Base-by-base conservation (phyloP, 2,329 filamentous ascomycete species). In the Phaeosphaeria sp. region DNA sequence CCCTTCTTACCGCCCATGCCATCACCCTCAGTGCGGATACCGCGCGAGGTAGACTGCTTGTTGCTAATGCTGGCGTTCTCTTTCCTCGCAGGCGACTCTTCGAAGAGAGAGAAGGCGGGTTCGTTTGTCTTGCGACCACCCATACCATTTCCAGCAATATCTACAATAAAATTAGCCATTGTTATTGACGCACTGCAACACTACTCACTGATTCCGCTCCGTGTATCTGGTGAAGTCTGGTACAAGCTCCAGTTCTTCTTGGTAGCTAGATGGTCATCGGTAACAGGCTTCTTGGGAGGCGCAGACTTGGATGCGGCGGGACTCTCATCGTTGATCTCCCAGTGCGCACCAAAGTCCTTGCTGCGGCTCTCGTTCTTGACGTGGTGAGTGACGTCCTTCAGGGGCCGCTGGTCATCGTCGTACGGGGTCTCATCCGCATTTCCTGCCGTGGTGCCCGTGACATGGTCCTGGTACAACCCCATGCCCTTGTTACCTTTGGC, bases 281-380 rank as follows among this genome's bases (percentile, higher is more conserved):
- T 76, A 20, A 79, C 80, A 36, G 71, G 81, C 75, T 69, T 79
- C 71, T 55, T 72, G 68, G 77, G 66, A 53, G 68, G 77, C 36
- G 77, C 66, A 53, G 81, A 81, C 18, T 75, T 75, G 10, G 69
- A 48, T 0, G 52, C 54, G 42, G 79, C 79, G 33, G 87, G 86
- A 59, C 87, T 87, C 42, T 87, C 82, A 73, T 96, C 92, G 6
- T 84, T 83, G 80, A 96, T 89, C 51, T 83, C 83, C 81, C 93
- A 97, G 68, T 97, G 91, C 20, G 88, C 78, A 49, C 88, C 88
- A 67, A 96, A 93, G 73, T 91, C 87, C 77, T 93, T 92, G 71
- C 83, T 84, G 54, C 91, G 89, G 75, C 89, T 86, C 71, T 88
- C 87, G 56, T 89, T 83, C 77, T 94, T 92, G 66, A 89, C 89